Base-by-base conservation (phyloP, 129 eudicot species). In the Chrysanthemum seticuspe region DNA sequence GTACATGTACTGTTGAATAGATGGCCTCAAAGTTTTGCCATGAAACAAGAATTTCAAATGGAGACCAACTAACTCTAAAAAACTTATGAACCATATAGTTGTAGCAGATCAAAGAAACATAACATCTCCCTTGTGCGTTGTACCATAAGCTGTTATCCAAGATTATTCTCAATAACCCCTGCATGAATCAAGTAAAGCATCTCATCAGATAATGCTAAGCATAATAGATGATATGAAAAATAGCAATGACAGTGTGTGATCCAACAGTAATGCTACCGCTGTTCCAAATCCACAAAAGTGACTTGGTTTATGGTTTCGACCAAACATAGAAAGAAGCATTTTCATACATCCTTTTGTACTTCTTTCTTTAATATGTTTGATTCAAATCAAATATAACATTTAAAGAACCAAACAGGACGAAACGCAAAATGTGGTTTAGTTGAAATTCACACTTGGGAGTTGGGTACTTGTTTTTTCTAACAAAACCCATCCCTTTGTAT, bases 111-210 rank as follows among this genome's bases (percentile, higher is more conserved):
- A 76, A 76, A 68, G 53, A 52, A 27, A 40, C 49, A 7, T 31
- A 57, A 16, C 34, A 45, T 50, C n/a, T 53, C 71, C 49, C 64
- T 59, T 66, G 2, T 71, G 74, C 52, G 54, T 49, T 73, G 23
- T 11, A 11, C 48, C 69, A 19, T 52, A 54, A 47, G n/a, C 12
- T 27, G 18, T 19, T 10, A 71, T 65, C 64, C 71, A 67, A 44
- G 66, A 56, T 40, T 14, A 65, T 34, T 47, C 59, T 81, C 78
- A 81, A 65, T 63, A 73, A 50, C 85, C 85, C 81, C 81, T 81
- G 78, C 78, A 65, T 10, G 1, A 10, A 21, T 15, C 44, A 1
- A 71, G 31, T 27, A 52, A 50, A 64, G 50, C 69, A 14, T 44
- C 72, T 75, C 50, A 56, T 75, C 50, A 70, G 34, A 67, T 19